Evolutionary conservation across 2,329 filamentous ascomycete species (phyloP).

Genomic region (Sclerotinia minor): DNA sequence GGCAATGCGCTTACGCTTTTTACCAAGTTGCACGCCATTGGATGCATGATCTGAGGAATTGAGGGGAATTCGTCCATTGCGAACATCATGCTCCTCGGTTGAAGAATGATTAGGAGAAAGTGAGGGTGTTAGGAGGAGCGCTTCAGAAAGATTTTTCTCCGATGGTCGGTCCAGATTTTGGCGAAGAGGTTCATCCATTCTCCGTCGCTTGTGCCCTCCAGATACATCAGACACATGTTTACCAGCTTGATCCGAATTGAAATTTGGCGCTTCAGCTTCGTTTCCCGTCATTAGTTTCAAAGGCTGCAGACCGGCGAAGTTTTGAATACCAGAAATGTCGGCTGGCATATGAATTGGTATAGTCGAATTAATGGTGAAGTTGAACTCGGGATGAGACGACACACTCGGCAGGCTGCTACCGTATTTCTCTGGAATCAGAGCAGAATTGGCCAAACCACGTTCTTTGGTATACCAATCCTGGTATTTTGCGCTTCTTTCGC

Average conservation of each 20-base stretch:
- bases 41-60: too few species aligned
- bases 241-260: neutral
- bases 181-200: neutral
- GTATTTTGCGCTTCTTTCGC: conserved; percentile 53
- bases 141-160: neutral
- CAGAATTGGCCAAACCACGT: neutral
- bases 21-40: conserved; percentile 23
- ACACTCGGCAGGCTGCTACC: neutral
- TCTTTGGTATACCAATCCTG: conserved; percentile 29
- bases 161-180: neutral
- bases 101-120: neutral
- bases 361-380: conserved; percentile 23
- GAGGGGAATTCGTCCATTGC: neutral
- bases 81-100: neutral
- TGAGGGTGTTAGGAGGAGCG: neutral
- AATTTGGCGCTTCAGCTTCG: conserved; percentile 1
- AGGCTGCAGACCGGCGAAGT: conserved; percentile 4
- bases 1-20: conserved; percentile 42
- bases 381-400: conserved; percentile 11
- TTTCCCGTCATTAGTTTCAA: neutral
- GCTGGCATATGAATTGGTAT: conserved; percentile 15
- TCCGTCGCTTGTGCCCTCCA: conserved; percentile 13
- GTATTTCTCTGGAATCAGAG: neutral
- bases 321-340: neutral
- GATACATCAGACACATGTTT: conserved; percentile 4